Base-by-base conservation (phyloP, 2,329 filamentous ascomycete species). In the Fusarium staphyleae region DNA sequence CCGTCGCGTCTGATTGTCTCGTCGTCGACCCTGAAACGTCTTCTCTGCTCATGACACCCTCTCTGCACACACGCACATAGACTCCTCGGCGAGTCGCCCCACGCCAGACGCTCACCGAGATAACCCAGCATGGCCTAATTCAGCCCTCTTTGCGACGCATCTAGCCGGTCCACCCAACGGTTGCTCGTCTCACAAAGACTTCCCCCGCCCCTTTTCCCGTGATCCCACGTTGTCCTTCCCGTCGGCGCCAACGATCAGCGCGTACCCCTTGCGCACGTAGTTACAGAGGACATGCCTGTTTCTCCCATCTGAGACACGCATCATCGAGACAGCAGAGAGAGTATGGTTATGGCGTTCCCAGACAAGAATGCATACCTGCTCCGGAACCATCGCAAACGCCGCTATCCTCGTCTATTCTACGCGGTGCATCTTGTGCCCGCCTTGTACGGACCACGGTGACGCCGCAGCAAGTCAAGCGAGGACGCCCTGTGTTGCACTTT, bases 71-170 rank as follows among this genome's bases (percentile, higher is more conserved):
- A 24, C 22, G 8, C 22, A 24, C 22, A 24, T 22, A 22, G 19
- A 22, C 19, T 39, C 28, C 13, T 33, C 42, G 22, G 36, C 33
- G 14, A 48, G 10, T 19, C 24, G 30, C 28, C 40, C 16, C 34
- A 24, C 42, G 26, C 22, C 14, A 9, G 14, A 18, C 14, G 28
- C 33, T 49, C 41, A 57, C 60, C 41, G 35, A 60, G 44, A 48
- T 39, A 18, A 13, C 44, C 46, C 44, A 57, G 14, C 44, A 55
- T 66, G 45, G 41, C 65, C 65, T 37, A 67, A 67, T 66, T 32
- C 53, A 67, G 65, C 63, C 63, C 61, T 41, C 55, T 67, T 67
- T 67, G 65, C 65, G 65, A 67, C 51, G 63, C 65, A 55, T 60
- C 63, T 57, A 62, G 48, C 65, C 65, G 56, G 49, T 55, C 42